phyloP scores from a whole-genome alignment of 768 basidiomycete genomes.

The Gyrodon lividus region DNA sequence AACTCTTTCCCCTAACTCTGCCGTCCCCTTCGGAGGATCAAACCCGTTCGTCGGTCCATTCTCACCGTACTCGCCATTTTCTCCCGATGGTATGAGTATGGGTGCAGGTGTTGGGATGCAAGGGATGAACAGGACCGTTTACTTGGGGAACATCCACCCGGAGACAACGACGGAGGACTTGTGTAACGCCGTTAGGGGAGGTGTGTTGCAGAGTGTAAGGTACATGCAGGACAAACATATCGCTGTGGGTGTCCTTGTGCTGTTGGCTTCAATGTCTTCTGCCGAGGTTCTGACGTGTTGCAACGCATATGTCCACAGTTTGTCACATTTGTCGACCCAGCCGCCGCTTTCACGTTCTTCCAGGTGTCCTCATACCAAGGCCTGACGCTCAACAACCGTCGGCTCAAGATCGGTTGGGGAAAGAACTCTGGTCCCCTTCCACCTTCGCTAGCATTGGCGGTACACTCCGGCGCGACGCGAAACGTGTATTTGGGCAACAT shows the following conservation, averaged over 20 bases:
- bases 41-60: slow-evolving; percentile 37
- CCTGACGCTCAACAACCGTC: slow-evolving; percentile 87
- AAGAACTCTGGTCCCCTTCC: slow-evolving; percentile 90
- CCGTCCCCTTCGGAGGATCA: slow-evolving; percentile 30
- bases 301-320: slow-evolving; percentile 50
- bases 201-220: slow-evolving; percentile 90
- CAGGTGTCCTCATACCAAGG: slow-evolving; percentile 90
- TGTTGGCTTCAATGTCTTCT: not conserved
- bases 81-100: slow-evolving; percentile 39
- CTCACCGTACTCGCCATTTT: slow-evolving; percentile 52
- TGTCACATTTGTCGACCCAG: slow-evolving; percentile 93
- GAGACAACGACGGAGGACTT: slow-evolving; percentile 94
- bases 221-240: slow-evolving; percentile 98
- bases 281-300: not conserved
- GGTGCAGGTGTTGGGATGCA: slow-evolving; percentile 38
- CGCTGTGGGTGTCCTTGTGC: slow-evolving; percentile 56
- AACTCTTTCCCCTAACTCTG: slow-evolving; percentile 33
- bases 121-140: slow-evolving; percentile 87
- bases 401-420: slow-evolving; percentile 97
- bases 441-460: slow-evolving; percentile 80
- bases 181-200: slow-evolving; percentile 96
- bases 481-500: slow-evolving; percentile 97
- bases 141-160: slow-evolving; percentile 94
- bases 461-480: slow-evolving; percentile 90
- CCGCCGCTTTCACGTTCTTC: slow-evolving; percentile 91